Base-by-base conservation (phyloP, 805 yeast genomes). In the Candida tammaniensis region DNA sequence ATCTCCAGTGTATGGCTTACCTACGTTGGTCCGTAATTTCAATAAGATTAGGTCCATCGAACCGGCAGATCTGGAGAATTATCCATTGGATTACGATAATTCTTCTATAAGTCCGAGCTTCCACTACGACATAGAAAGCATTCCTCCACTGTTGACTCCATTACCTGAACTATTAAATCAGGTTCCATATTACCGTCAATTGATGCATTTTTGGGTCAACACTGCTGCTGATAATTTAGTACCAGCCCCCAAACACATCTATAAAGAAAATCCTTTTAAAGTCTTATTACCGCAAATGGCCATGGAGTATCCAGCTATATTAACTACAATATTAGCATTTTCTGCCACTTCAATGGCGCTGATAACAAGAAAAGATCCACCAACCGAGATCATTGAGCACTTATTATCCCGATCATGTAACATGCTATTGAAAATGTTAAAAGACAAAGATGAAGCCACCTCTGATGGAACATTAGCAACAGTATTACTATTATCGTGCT, bases 391-490 rank as follows among this genome's bases (percentile, higher is more conserved):
- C 3, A 56, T 78, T 4, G 74, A 73, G 25, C 76, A 72, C 27
- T 59, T 82, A n/a, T 48, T 81, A 9, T 62, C 75, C 4, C 54
- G 80, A 14, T 72, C 85, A 0, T 67, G 83, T 44, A 65, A 69
- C n/a, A 84, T 78, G 39, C 57, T 82, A 17, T 48, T 81, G 19
- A 55, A 52, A 5, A 57, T 74, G 25, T 57, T 82, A 16, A 72
- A 69, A 32, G 73, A 80, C 47, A 64, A 68, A 23, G 50, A 55
- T 4, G 74, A 75, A 15, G 67, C 82, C 1, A 74, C 78, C 2
- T 74, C 84, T n/a, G 85, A 82, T 50, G 68, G 76, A 6, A 79
- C 89, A 0, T 58, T 83, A 34, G 80, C 86, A 0, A 64, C 82
- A 3, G 76, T 80, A 1, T 52, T 82, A 39, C 55, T 81, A 36